phyloP scores from a whole-genome alignment of 768 basidiomycete genomes.

The Cyclocybe aegerita region DNA sequence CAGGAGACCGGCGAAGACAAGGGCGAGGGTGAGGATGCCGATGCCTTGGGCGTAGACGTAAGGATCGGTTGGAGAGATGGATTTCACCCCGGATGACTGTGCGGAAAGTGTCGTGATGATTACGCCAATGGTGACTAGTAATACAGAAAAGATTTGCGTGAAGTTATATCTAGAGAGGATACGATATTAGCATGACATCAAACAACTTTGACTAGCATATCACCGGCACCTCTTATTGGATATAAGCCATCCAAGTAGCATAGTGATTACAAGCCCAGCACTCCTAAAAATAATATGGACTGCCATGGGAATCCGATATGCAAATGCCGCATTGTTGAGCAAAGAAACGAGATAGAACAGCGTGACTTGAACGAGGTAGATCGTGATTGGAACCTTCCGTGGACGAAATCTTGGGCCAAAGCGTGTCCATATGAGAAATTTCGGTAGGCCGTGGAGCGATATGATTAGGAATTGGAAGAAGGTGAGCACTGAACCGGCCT shows the following conservation, averaged over 20 bases:
- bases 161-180: slow-evolving; percentile 16
- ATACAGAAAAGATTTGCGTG: slow-evolving; percentile 68
- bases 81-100: slow-evolving; percentile 32
- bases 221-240: slow-evolving; percentile 58
- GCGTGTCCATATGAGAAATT: slow-evolving; percentile 51
- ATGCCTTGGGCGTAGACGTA: slow-evolving; percentile 70
- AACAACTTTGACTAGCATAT: slow-evolving; percentile 15
- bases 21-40: slow-evolving; percentile 67
- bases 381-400: slow-evolving; percentile 65
- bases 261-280: slow-evolving; percentile 81
- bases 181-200: background rate
- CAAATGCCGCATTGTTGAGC: slow-evolving; percentile 92
- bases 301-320: slow-evolving; percentile 81
- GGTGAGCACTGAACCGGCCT: slow-evolving; percentile 82
- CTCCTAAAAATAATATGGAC: slow-evolving; percentile 95
- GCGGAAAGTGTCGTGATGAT: slow-evolving; percentile 81
- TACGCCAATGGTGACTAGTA: slow-evolving; percentile 82
- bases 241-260: slow-evolving; percentile 75
- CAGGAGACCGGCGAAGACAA: slow-evolving; percentile 78
- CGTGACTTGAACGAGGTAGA: slow-evolving; percentile 78
- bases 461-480: slow-evolving; percentile 84
- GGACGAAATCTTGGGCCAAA: slow-evolving; percentile 57
- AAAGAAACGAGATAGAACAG: slow-evolving; percentile 79
- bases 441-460: slow-evolving; percentile 70
- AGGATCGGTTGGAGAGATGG: slow-evolving; percentile 17